Evolutionary conservation across 306 rosid genomes (phyloP), one percentile per base, ranked within the genome.

Genomic region (Cucurbita argyrosperma): DNA sequence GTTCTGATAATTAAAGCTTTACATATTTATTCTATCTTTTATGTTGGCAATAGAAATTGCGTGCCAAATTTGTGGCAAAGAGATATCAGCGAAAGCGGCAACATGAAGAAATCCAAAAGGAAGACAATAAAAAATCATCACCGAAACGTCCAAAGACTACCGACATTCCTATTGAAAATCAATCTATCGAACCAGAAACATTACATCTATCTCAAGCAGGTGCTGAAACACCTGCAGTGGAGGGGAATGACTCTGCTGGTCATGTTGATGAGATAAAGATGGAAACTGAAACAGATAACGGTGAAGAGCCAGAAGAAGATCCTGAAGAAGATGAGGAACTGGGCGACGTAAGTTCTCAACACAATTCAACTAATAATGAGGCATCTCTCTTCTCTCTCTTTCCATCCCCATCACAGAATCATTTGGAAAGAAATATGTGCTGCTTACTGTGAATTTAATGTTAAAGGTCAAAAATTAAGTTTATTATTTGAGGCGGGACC

Each of bases 71-170:
- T 80, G 89, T 95, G 68, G 81, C 26, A 8, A 88, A 88, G 81
- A 88, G 96, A 84, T 77, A 80, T 70, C 90, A 88, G 74, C 88
- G 90, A 0, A 95, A 95, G 90, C 92, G 99, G 85, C 96, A 80
- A 74, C 80, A 91, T 75, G 96, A 85, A 80, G 91, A 88, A 42
- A 83, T 74, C 10, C 90, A 77, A 71, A 87, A 80, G 75, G 95
- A 76, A 67, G 79, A 53, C 58, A 84, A 15, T 0, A 77, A 81
- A 67, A 74, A 78, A 38, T 82, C 85, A 4, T 73, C 89, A 9
- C 35, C 53, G 1, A 95, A 95, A 79, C 96, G 97, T 7, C 78
- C 15, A 6, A 95, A 88, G 85, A 82, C 76, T 7, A 81, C 74
- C 9, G 92, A 89, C 52, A 54, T 76, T 74, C 79, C 89, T 68